These are phyloP conservation scores for Lodderomyces beijingensis DNA, from an alignment of 1,139 yeast species.

Conservation along the genomic window DNA sequence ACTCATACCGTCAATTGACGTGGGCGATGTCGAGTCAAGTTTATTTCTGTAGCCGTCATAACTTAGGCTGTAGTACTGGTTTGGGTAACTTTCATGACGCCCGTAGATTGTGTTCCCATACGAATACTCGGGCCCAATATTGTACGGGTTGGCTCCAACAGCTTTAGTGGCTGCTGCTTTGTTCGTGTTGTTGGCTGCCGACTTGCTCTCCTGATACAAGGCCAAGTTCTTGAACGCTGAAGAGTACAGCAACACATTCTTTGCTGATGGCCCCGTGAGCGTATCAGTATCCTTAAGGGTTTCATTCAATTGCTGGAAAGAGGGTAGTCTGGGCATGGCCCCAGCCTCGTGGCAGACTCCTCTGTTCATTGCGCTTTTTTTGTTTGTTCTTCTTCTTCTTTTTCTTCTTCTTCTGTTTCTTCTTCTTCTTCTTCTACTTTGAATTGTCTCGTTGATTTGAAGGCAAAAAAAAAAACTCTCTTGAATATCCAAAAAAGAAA, in stretches of 20 bases:
- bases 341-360: constrained; percentile 7
- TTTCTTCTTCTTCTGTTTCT: not conserved
- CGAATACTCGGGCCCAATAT: constrained; percentile 8
- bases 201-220: constrained; percentile 2
- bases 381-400: not conserved
- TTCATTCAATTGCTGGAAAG: constrained; percentile 14
- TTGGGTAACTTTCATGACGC: constrained; percentile 13
- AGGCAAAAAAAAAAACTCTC: too few relatives aligned
- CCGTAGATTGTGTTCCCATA: constrained; percentile 9
- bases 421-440: not conserved
- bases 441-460: too few relatives aligned
- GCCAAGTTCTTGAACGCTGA: constrained; percentile 4
- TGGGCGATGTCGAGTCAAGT: constrained; percentile 7
- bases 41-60: constrained; percentile 5
- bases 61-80: constrained; percentile 11
- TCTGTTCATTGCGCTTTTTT: constrained; percentile 10
- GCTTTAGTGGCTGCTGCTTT: not conserved
- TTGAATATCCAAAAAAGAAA: too few relatives aligned
- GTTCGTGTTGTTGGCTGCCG: not conserved
- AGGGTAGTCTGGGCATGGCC: constrained; percentile 13
- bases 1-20: constrained; percentile 8
- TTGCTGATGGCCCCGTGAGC: constrained; percentile 2
- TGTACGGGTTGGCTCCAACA: constrained; percentile 1
- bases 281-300: constrained; percentile 11
- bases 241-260: constrained; percentile 4